Percentiles rank a stretch among this genome's conserved stretches.
phyloP scores from a whole-genome alignment of 169 alveolate genomes.

The Cryptosporidium xiaoi region DNA sequence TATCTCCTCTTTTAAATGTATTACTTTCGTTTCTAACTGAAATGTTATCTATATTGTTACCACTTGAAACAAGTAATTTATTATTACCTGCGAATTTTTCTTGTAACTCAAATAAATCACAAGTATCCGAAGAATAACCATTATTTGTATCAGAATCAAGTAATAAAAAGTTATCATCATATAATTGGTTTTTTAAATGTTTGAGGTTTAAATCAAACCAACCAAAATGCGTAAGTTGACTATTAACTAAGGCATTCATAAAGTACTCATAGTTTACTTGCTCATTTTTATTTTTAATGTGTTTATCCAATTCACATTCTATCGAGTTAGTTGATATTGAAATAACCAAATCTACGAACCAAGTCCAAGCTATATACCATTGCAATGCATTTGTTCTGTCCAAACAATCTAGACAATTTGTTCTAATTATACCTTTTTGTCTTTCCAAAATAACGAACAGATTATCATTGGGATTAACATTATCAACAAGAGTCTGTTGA shows the following conservation, averaged over 20 bases:
- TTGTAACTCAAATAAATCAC: neutral
- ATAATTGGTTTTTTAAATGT: neutral
- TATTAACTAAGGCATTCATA: constrained; percentile 54
- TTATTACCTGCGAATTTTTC: too few species aligned
- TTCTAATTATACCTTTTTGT: constrained; percentile 95
- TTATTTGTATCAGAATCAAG: neutral
- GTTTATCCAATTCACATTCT: neutral
- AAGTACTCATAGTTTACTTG: constrained; percentile 25
- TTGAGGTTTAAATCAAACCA: constrained; percentile 52
- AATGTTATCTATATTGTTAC: neutral
- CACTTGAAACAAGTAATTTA: neutral
- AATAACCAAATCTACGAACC: constrained; percentile 59
- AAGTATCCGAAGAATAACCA: neutral
- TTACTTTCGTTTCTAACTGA: neutral
- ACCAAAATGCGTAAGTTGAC: constrained; percentile 59
- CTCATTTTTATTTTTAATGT: neutral
- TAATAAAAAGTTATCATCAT: neutral
- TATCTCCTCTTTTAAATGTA: neutral
- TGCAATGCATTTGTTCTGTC: constrained; percentile 97
- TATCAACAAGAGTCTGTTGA: too few species aligned
- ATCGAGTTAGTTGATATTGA: constrained; percentile 36
- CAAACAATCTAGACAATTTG: constrained; percentile 96
- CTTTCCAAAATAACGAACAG: constrained; percentile 33
- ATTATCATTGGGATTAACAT: neutral
- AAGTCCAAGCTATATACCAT: constrained; percentile 89